Conservation (phyloP, 2,329 filamentous ascomycete species). For the Alternaria angustiovoidea region DNA sequence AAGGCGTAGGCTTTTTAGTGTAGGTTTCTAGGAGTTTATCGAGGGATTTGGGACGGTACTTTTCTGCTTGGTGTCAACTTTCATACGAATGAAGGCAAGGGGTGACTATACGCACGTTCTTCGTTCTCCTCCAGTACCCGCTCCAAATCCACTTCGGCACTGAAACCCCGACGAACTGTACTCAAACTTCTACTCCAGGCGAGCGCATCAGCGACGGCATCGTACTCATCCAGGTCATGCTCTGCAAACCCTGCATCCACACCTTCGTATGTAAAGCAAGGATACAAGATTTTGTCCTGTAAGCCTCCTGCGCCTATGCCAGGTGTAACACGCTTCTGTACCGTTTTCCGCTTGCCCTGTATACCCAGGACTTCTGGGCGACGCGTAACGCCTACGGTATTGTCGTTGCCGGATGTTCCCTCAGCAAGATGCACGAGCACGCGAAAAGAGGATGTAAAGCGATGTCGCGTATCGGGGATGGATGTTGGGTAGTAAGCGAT, state of each 20-base stretch:
- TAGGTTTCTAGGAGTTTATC: constrained; percentile 52
- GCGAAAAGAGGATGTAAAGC: constrained; percentile 54
- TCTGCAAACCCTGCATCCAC: constrained; percentile 74
- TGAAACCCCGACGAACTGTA: constrained; percentile 67
- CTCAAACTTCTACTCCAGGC: constrained; percentile 73
- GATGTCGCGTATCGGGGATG: constrained; percentile 61
- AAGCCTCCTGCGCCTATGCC: constrained; percentile 61
- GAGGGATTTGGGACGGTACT: constrained; percentile 47
- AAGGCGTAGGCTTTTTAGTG: constrained; percentile 45
- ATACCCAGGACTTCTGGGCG: constrained; percentile 62
- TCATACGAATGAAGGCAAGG: too few species aligned
- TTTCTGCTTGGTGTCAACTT: constrained; percentile 37
- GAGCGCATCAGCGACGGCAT: constrained; percentile 69
- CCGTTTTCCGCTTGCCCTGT: constrained; percentile 59
- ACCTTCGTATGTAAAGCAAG: constrained; percentile 63
- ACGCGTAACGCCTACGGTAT: constrained; percentile 59
- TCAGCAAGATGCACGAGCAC: constrained; percentile 67
- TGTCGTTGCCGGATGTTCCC: constrained; percentile 41
- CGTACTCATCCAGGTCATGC: constrained; percentile 71
- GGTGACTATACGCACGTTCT: constrained; percentile 36
- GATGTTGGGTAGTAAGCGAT: constrained; percentile 70
- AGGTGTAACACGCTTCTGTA: constrained; percentile 58
- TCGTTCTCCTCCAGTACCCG: constrained; percentile 54
- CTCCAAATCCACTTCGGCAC: constrained; percentile 57
- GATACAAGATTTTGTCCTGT: constrained; percentile 53